Evolutionary conservation across 2,329 filamentous ascomycete genomes (phyloP).

Genomic region (Neofusicoccum ribis): DNA sequence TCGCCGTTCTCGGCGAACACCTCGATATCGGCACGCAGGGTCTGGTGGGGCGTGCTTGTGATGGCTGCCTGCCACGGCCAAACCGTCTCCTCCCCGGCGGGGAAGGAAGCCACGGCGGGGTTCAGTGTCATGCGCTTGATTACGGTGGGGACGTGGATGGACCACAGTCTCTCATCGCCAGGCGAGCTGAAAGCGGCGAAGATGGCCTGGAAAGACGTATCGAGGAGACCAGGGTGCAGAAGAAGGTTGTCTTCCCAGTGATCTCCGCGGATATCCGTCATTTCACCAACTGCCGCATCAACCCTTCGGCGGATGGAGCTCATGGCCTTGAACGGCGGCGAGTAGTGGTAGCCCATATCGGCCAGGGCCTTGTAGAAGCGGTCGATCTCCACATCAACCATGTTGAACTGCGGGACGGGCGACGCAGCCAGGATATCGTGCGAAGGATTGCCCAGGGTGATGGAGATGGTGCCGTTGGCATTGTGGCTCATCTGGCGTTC

Average conservation of each 20-base stretch:
- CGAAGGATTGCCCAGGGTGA: constrained; percentile 11
- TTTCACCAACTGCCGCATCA: neutral
- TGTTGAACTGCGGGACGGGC: neutral
- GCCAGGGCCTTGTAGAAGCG: constrained; percentile 26
- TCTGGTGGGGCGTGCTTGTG: neutral
- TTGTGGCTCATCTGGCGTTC: neutral
- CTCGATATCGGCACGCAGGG: neutral
- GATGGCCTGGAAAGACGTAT: constrained; percentile 34
- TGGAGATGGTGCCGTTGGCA: neutral
- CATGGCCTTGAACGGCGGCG: constrained; percentile 10
- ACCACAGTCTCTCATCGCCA: constrained; percentile 29
- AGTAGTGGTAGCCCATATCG: constrained; percentile 28
- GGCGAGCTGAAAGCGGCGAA: constrained; percentile 33
- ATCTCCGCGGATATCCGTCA: neutral
- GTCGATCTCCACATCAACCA: constrained; percentile 1
- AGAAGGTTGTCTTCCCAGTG: neutral
- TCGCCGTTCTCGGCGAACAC: neutral
- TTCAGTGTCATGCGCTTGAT: constrained; percentile 22
- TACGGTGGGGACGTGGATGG: constrained; percentile 26
- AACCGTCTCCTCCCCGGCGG: neutral
- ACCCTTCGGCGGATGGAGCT: constrained; percentile 18
- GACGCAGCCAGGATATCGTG: neutral
- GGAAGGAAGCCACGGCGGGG: too few species aligned
- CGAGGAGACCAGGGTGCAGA: constrained; percentile 31
- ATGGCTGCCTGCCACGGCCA: neutral